Conservation (phyloP, 179 eudicot species). For the Beta corolliflora region DNA sequence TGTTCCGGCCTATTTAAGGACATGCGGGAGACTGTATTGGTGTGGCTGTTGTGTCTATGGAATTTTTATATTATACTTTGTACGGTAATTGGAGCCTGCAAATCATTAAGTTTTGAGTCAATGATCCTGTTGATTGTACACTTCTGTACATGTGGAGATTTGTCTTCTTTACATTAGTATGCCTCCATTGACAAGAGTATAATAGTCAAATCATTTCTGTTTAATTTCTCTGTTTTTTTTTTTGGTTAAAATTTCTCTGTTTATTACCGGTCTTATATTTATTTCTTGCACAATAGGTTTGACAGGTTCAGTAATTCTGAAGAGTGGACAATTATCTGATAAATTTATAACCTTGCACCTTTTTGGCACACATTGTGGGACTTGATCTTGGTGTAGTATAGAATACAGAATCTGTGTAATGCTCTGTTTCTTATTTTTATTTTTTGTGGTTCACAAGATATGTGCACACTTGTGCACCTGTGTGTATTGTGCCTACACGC, state of each 20-base stretch:
- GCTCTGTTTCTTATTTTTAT: too few relatives aligned
- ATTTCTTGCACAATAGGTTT: conserved; percentile 50
- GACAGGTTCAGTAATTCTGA: conserved; percentile 81
- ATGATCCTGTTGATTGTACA: neutral
- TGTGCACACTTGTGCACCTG: too few relatives aligned
- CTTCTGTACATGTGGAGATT: conserved; percentile 1
- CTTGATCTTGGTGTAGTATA: too few relatives aligned
- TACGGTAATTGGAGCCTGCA: neutral
- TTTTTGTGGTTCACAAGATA: too few relatives aligned
- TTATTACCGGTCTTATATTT: neutral
- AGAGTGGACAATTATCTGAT: conserved; percentile 83
- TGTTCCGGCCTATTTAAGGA: conserved; percentile 1
- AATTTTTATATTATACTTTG: neutral
- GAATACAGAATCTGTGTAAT: too few relatives aligned
- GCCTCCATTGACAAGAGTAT: neutral
- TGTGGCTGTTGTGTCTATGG: neutral
- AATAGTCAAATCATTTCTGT: neutral
- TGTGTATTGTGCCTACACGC: too few relatives aligned
- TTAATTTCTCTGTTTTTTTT: neutral
- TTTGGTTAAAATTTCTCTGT: conserved; percentile 2
- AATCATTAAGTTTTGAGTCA: neutral
- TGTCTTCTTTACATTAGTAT: neutral
- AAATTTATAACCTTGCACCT: too few relatives aligned
- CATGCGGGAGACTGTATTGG: too few relatives aligned
- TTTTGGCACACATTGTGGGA: too few relatives aligned